phyloP scores from a whole-genome alignment of 2,329 filamentous ascomycete species.

The Onygena corvina region DNA sequence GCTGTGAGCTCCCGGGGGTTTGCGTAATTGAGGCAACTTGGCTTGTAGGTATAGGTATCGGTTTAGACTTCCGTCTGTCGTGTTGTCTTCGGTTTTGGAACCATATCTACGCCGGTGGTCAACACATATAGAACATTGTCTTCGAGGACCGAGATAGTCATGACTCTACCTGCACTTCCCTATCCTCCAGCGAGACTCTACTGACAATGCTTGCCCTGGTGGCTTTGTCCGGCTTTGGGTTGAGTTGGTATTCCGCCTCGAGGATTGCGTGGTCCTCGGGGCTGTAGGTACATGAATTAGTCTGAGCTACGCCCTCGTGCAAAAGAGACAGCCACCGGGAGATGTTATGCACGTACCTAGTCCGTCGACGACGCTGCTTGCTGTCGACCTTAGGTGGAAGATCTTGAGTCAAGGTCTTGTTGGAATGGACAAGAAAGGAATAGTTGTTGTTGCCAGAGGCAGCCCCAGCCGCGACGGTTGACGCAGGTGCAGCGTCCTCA shows the following conservation, averaged over 20 bases:
- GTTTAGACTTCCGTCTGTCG: slow-evolving; percentile 76
- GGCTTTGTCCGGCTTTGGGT: slow-evolving; percentile 84
- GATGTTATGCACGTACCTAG: slow-evolving; percentile 38
- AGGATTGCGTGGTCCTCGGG: slow-evolving; percentile 80
- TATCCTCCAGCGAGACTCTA: slow-evolving; percentile 80
- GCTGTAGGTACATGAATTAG: slow-evolving; percentile 37
- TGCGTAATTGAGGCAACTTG: not conserved
- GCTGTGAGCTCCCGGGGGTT: not conserved
- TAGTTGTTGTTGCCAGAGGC: slow-evolving; percentile 25
- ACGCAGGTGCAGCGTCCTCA: not conserved
- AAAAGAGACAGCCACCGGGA: too few species aligned
- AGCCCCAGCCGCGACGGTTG: not conserved
- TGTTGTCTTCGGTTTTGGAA: slow-evolving; percentile 94
- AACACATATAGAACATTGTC: not conserved
- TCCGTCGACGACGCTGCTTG: slow-evolving; percentile 51
- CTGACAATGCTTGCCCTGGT: slow-evolving; percentile 73
- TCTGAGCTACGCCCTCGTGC: slow-evolving; percentile 3
- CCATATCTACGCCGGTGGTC: slow-evolving; percentile 59
- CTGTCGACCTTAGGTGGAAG: slow-evolving; percentile 48
- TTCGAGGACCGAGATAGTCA: not conserved
- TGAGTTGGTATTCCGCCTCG: slow-evolving; percentile 70
- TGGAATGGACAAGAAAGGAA: slow-evolving; percentile 50
- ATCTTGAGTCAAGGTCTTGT: slow-evolving; percentile 44
- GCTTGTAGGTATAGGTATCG: slow-evolving; percentile 25
- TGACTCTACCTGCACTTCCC: slow-evolving; percentile 77